Evolutionary conservation across 2,329 filamentous ascomycete species (phyloP), one percentile per base, ranked within the genome.

Genomic region (Orbilia blumenaviensis): DNA sequence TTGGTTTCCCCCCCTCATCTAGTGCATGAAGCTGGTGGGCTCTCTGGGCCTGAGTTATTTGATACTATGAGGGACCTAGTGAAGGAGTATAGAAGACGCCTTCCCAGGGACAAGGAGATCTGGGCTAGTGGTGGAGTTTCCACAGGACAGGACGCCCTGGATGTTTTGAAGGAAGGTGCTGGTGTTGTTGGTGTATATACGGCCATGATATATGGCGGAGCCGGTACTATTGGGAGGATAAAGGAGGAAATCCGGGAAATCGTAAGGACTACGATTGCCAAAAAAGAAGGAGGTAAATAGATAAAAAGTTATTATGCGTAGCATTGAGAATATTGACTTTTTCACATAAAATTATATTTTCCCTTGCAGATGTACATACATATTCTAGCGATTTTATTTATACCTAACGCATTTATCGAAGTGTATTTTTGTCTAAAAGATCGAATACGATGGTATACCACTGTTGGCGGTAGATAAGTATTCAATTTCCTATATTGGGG

Each of bases 121-220:
- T 98, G 98, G 81, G 94, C 94, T 0, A 95, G 93, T 0, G 95
- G 95, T 0, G 95, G 95, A 16, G 94, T 99, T 81, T 95, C 91
- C 0, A 94, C 91, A 78, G 95, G 95, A 3, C 87, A 91, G 78
- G 91, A 98, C 84, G 96, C 93, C 7, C 84, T 92, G 12, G 87
- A 92, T 83, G 88, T 94, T 5, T 86, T 98, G 56, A 92, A 96
- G 79, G 93, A 94, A 0, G 95, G 95, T 7, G 95, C 95, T 0
- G 94, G 91, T 80, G 90, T 96, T 12, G 93, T 93, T 1, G 95
- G 96, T 89, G 86, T 97, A 62, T 98, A 98, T 83, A 99, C 95
- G 0, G 91, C 85, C 0, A 83, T 90, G 81, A 86, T 89, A 0
- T 91, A 91, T 77, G 88, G 88, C 10, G 89, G 89, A 10, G 85